These are phyloP conservation scores for Penicillium sp. DNA, from an alignment of 2,329 filamentous ascomycete species.

Conservation along the genomic window DNA sequence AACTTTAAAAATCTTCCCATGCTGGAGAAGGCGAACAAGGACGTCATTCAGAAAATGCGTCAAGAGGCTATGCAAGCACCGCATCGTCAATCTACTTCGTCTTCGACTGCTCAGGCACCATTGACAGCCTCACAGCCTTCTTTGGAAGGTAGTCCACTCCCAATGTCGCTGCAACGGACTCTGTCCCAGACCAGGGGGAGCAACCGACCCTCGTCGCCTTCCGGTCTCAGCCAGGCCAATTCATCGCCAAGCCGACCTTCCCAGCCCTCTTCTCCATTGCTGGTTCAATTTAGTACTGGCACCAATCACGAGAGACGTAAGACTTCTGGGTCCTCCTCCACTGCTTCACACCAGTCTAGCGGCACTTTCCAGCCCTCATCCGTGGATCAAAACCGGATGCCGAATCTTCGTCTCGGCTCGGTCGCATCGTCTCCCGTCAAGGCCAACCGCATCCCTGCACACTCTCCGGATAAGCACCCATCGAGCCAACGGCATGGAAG, in stretches of 20 bases:
- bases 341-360: slow-evolving; percentile 77
- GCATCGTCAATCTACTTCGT: slow-evolving; percentile 53
- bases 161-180: slow-evolving; percentile 79
- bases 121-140: slow-evolving; percentile 55
- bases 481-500: slow-evolving; percentile 68
- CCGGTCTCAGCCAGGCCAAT: slow-evolving; percentile 75
- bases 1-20: slow-evolving; percentile 97
- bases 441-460: slow-evolving; percentile 47
- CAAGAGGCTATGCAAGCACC: slow-evolving; percentile 83
- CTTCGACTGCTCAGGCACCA: slow-evolving; percentile 33
- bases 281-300: slow-evolving; percentile 93
- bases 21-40: slow-evolving; percentile 97
- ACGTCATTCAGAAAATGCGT: slow-evolving; percentile 94
- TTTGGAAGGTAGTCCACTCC: slow-evolving; percentile 83
- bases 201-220: slow-evolving; percentile 85
- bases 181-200: slow-evolving; percentile 80
- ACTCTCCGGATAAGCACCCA: slow-evolving; percentile 66
- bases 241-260: slow-evolving; percentile 88
- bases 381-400: slow-evolving; percentile 72
- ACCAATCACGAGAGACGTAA: slow-evolving; percentile 85
- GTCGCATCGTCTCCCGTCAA: slow-evolving; percentile 62
- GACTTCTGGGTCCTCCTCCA: slow-evolving; percentile 87
- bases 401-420: slow-evolving; percentile 58
- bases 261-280: slow-evolving; percentile 82
- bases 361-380: slow-evolving; percentile 72